Evolutionary conservation across 139 green algal species (phyloP).

Genomic region (Chlamydomonas sp.): DNA sequence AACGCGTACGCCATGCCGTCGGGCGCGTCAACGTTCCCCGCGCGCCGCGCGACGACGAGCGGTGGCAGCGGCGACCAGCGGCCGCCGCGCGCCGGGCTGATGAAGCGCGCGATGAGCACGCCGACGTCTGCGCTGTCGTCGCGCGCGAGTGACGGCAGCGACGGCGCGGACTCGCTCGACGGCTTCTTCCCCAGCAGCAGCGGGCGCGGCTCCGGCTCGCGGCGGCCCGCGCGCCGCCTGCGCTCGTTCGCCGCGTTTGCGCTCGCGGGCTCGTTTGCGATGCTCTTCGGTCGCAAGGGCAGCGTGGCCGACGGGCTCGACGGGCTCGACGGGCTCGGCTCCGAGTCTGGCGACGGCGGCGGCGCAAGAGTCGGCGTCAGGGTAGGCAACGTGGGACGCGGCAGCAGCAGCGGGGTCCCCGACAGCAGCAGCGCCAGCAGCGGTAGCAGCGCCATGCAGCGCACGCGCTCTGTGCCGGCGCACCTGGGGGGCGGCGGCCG

Average conservation of each 20-base stretch:
- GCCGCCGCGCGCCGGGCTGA: too few species aligned
- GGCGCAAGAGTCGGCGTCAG: not conserved
- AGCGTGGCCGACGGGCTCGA: not conserved
- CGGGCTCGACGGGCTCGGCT: not conserved
- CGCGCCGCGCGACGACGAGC: conserved; percentile 5
- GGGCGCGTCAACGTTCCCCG: not conserved
- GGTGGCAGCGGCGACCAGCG: too few species aligned
- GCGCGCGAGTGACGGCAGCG: conserved; percentile 1
- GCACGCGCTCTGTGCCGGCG: too few species aligned
- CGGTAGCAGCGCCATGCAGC: too few species aligned
- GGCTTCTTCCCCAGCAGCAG: not conserved
- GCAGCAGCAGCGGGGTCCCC: not conserved
- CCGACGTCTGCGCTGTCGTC: too few species aligned
- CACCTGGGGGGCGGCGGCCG: too few species aligned
- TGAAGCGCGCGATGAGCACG: too few species aligned
- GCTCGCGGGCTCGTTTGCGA: conserved; percentile 32
- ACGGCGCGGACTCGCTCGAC: not conserved
- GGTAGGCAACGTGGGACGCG: not conserved
- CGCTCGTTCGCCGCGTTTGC: conserved; percentile 30
- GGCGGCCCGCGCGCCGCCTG: conserved; percentile 6
- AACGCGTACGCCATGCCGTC: conserved; percentile 22
- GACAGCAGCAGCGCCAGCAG: not conserved
- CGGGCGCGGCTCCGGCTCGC: conserved; percentile 7
- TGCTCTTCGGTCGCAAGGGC: conserved; percentile 19
- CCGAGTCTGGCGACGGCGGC: not conserved